A percentile compares a stretch with the other conserved stretches of the same genome.
These are phyloP conservation scores for Xanthoceras sorbifolium DNA, from an alignment of 345 rosid species.

Conservation along the genomic window DNA sequence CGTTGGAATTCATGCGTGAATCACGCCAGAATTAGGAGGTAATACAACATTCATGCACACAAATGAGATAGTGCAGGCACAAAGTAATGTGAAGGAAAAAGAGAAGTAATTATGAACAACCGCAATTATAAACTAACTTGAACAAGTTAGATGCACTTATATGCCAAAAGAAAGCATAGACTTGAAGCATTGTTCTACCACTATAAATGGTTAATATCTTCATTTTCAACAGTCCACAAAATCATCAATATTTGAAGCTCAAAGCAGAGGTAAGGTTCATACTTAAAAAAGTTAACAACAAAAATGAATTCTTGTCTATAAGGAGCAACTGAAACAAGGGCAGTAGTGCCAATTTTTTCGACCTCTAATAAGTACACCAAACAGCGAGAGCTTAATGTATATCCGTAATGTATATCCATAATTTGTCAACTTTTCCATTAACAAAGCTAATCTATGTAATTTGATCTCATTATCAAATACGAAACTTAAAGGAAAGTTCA, in stretches of 20 bases:
- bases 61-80: too few species aligned
- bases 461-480: background rate
- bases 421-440: background rate
- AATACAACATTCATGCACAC: too few species aligned
- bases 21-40: too few species aligned
- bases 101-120: too few species aligned
- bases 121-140: too few species aligned
- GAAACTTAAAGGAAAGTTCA: background rate
- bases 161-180: slow-evolving; percentile 3
- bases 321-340: background rate
- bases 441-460: background rate
- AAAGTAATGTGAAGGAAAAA: too few species aligned
- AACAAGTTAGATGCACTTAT: background rate
- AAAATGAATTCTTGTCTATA: background rate
- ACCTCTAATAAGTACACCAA: background rate
- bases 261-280: slow-evolving; percentile 9
- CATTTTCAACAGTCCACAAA: background rate
- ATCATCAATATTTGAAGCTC: background rate
- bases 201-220: background rate
- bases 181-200: too few species aligned
- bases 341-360: background rate
- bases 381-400: background rate
- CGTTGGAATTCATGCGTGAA: too few species aligned
- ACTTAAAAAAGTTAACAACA: background rate
- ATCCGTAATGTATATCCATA: background rate